These are phyloP conservation scores for Euptelea pleiosperma DNA, from an alignment of 164 flowering plant genomes.

Conservation along the genomic window DNA sequence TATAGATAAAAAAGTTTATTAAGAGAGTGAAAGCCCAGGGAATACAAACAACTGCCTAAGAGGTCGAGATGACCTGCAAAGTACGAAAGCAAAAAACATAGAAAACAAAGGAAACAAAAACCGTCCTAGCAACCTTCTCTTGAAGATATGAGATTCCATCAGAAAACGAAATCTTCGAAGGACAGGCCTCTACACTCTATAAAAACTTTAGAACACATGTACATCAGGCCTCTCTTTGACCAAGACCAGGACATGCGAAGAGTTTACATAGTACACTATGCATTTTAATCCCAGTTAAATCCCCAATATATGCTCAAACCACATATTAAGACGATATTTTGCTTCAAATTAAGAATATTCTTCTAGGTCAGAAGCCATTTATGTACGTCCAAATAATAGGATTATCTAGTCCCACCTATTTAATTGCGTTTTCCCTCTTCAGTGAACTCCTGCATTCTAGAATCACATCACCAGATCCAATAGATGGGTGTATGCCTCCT, in stretches of 20 bases:
- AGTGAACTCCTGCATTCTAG: not conserved
- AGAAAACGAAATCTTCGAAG: too few relatives aligned
- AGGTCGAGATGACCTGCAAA: too few relatives aligned
- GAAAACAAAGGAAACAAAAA: too few relatives aligned
- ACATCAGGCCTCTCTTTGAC: not conserved
- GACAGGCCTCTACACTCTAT: too few relatives aligned
- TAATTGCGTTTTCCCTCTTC: not conserved
- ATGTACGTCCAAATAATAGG: not conserved
- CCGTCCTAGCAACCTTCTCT: too few relatives aligned
- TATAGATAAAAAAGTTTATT: too few relatives aligned
- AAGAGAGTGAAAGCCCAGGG: too few relatives aligned
- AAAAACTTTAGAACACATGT: too few relatives aligned
- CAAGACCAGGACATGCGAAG: not conserved
- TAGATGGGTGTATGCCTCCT: not conserved
- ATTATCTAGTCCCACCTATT: not conserved
- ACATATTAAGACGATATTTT: not conserved
- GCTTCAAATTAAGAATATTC: constrained; percentile 7
- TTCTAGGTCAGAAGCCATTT: constrained; percentile 1
- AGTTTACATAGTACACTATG: not conserved
- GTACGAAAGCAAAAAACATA: too few relatives aligned
- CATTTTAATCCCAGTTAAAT: not conserved
- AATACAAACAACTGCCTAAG: too few relatives aligned
- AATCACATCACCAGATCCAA: not conserved
- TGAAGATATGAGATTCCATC: too few relatives aligned
- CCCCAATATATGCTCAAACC: too few relatives aligned